Evolutionary conservation across 208 protist genomes (phyloP).

Genomic region (Leishmania tarentolae): DNA sequence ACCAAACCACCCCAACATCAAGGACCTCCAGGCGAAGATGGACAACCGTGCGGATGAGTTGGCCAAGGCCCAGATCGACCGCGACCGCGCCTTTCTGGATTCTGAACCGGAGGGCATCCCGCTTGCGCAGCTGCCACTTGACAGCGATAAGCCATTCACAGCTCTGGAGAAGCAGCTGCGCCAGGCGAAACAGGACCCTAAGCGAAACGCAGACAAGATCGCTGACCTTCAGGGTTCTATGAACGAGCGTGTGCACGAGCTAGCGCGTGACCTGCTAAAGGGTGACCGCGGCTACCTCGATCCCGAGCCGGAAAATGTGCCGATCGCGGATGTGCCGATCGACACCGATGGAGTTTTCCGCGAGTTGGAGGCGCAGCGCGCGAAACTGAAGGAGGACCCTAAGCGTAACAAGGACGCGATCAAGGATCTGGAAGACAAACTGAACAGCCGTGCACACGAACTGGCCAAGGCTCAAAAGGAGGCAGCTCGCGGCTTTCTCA

Average conservation of each 20-base stretch:
- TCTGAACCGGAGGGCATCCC: constrained; percentile 67
- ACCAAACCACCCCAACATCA: constrained; percentile 49
- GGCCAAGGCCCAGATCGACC: constrained; percentile 50
- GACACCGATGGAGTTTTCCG: constrained; percentile 57
- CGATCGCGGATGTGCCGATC: constrained; percentile 57
- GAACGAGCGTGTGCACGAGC: constrained; percentile 64
- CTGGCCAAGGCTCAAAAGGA: constrained; percentile 64
- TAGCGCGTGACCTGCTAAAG: constrained; percentile 60
- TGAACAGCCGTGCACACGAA: constrained; percentile 74
- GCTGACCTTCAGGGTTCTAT: constrained; percentile 51
- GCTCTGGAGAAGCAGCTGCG: constrained; percentile 72
- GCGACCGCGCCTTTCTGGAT: constrained; percentile 68
- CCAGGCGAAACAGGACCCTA: constrained; percentile 46
- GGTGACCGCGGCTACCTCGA: constrained; percentile 76
- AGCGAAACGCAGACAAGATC: constrained; percentile 54
- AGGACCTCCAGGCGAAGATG: constrained; percentile 53
- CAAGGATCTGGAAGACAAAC: constrained; percentile 58
- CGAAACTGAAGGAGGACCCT: constrained; percentile 67
- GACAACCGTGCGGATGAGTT: constrained; percentile 55
- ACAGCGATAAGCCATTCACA: constrained; percentile 63
- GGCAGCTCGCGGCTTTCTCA: constrained; percentile 59
- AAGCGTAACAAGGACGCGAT: constrained; percentile 53
- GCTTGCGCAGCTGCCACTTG: constrained; percentile 60
- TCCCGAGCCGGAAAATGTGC: constrained; percentile 74
- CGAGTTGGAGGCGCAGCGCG: constrained; percentile 63